Evolutionary conservation across 2,329 filamentous ascomycete species (phyloP).

Genomic region (Orbilia blumenaviensis): DNA sequence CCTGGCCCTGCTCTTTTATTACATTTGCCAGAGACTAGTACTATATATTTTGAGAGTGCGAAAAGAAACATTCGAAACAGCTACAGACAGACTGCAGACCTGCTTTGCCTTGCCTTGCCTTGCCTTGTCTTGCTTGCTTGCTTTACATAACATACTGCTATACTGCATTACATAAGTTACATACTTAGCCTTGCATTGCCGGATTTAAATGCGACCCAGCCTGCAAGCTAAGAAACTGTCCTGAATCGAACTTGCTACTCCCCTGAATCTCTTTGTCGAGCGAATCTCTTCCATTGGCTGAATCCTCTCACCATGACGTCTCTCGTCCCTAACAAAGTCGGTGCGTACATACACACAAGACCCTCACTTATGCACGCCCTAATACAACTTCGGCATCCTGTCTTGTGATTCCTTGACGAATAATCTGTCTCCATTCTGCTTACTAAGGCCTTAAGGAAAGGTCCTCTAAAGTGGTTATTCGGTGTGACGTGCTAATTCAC

Average conservation of each 20-base stretch:
- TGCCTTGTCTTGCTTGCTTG: no score
- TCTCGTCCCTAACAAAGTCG: conserved; percentile 35
- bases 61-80: no score
- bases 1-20: no score
- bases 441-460: neutral
- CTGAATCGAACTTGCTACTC: neutral
- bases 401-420: neutral
- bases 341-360: conserved; percentile 20
- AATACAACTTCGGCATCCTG: neutral
- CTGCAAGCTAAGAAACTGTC: neutral
- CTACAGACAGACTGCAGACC: no score
- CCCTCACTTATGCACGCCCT: conserved; percentile 6
- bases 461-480: neutral
- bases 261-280: conserved; percentile 11
- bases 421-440: neutral
- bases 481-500: neutral
- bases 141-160: no score
- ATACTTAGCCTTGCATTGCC: no score
- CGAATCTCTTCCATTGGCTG: conserved; percentile 11
- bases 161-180: no score
- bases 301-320: conserved; percentile 26
- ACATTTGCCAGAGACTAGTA: no score
- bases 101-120: no score
- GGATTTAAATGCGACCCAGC: neutral
- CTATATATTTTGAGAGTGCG: no score